Conservation (phyloP, 352 stramenopile species). For the Phytophthora melonis region DNA sequence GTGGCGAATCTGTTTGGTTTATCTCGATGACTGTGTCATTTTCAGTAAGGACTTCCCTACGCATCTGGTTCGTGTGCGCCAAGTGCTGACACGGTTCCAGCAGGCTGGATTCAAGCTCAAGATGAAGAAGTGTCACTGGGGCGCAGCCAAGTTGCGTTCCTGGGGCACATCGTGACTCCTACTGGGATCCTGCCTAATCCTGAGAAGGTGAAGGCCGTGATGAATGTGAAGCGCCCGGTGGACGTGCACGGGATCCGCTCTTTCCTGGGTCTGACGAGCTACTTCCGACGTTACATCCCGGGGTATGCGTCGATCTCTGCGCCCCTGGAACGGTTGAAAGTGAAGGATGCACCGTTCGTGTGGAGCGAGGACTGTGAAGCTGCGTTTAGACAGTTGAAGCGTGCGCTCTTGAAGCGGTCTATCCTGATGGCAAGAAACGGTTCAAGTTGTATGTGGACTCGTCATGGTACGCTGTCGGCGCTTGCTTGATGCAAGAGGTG, state of each 20-base stretch:
- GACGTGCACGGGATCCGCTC: conserved; percentile 1
- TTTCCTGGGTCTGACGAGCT: conserved; percentile 2
- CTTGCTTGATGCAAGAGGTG: conserved; percentile 11
- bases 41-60: conserved; percentile 15
- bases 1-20: conserved; percentile 12
- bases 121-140: conserved; percentile 17
- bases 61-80: not conserved
- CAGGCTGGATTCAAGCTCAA: conserved; percentile 4
- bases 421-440: conserved; percentile 2
- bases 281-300: conserved; percentile 10
- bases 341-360: conserved; percentile 1
- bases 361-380: conserved; percentile 9
- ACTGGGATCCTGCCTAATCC: conserved; percentile 9
- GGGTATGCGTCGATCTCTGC: conserved; percentile 6
- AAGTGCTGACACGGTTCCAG: conserved; percentile 5
- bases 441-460: conserved; percentile 15
- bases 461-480: not conserved
- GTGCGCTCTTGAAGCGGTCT: conserved; percentile 8
- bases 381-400: conserved; percentile 6
- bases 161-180: conserved; percentile 6
- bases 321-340: conserved; percentile 9
- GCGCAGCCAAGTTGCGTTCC: conserved; percentile 8
- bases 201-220: not conserved
- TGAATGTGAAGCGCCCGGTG: not conserved
- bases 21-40: not conserved